A percentile compares a stretch with the other conserved stretches of the same genome.
phyloP scores from a whole-genome alignment of 31 red algal genomes.

The Porphyra umbilicalis region DNA sequence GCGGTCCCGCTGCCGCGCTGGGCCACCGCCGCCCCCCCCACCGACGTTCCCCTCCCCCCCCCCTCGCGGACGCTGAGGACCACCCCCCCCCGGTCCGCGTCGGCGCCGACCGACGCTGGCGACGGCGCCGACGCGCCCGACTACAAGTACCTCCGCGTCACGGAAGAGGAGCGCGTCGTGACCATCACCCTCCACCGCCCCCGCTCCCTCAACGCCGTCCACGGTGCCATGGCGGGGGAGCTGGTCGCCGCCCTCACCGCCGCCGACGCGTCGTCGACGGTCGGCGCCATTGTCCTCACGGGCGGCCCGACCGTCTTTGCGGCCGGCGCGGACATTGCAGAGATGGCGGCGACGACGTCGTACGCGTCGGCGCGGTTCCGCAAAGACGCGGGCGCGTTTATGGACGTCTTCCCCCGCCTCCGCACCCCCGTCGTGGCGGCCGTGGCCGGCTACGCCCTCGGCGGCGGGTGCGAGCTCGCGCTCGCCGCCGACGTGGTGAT shows the following conservation, averaged over 20 bases:
- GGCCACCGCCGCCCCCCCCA: not conserved
- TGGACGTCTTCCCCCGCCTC: constrained; percentile 49
- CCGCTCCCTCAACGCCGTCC: constrained; percentile 72
- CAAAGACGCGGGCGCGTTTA: constrained; percentile 27
- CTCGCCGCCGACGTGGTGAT: constrained; percentile 89
- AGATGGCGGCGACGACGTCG: constrained; percentile 42
- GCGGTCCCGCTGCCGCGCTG: too few relatives aligned
- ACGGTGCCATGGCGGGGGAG: constrained; percentile 56
- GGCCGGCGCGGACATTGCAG: constrained; percentile 80
- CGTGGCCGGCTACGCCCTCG: constrained; percentile 90
- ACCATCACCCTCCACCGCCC: constrained; percentile 76
- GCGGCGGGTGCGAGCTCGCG: constrained; percentile 93
- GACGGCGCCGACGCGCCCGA: not conserved
- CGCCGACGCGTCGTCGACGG: constrained; percentile 61
- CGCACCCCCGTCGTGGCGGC: constrained; percentile 87
- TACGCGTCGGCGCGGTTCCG: constrained; percentile 30
- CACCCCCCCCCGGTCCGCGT: not conserved
- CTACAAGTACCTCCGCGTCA: constrained; percentile 9
- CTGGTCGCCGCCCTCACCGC: constrained; percentile 55
- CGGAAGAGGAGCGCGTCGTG: constrained; percentile 42
- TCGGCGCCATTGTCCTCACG: constrained; percentile 77
- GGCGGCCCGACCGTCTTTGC: constrained; percentile 79
- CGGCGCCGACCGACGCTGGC: not conserved
- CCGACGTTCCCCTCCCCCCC: not conserved
- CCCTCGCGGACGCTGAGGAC: not conserved